Conservation (phyloP, 2,329 filamentous ascomycete genomes). For the Amphichorda felina region DNA sequence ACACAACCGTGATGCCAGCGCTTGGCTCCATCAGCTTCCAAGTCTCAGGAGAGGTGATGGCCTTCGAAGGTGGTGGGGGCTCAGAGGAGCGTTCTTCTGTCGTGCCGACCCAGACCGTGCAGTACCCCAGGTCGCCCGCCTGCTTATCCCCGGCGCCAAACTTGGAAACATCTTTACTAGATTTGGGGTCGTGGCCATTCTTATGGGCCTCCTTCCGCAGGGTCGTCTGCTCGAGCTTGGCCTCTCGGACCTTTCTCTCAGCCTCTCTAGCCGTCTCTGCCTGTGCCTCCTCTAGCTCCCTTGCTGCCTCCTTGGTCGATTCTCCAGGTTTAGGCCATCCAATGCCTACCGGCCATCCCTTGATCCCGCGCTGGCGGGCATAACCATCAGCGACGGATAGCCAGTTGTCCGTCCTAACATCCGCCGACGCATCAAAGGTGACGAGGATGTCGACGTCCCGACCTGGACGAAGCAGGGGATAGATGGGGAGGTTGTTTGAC, state of each 20-base stretch:
- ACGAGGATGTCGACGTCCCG: constrained; percentile 82
- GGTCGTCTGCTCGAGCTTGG: constrained; percentile 33
- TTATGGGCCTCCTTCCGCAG: constrained; percentile 12
- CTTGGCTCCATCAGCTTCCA: constrained; percentile 59
- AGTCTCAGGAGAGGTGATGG: constrained; percentile 49
- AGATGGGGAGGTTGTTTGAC: constrained; percentile 96
- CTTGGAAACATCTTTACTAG: constrained; percentile 18
- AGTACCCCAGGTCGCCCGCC: constrained; percentile 65
- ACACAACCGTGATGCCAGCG: constrained; percentile 80
- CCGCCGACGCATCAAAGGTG: constrained; percentile 88
- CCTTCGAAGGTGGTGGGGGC: constrained; percentile 41
- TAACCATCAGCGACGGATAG: constrained; percentile 90
- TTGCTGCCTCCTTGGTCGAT: constrained; percentile 44
- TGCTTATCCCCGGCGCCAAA: constrained; percentile 30
- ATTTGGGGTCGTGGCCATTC: constrained; percentile 10
- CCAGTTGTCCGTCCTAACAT: constrained; percentile 93
- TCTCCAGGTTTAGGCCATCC: constrained; percentile 70
- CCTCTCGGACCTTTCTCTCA: constrained; percentile 49
- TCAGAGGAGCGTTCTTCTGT: constrained; percentile 57
- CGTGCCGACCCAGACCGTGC: constrained; percentile 89
- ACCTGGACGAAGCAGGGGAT: constrained; percentile 80
- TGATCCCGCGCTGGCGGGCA: constrained; percentile 76
- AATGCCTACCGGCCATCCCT: constrained; percentile 89
- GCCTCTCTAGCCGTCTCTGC: constrained; percentile 48
- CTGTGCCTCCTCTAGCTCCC: constrained; percentile 56